Conservation (phyloP, 352 stramenopile species). For the Phytophthora pseudosyringae region DNA sequence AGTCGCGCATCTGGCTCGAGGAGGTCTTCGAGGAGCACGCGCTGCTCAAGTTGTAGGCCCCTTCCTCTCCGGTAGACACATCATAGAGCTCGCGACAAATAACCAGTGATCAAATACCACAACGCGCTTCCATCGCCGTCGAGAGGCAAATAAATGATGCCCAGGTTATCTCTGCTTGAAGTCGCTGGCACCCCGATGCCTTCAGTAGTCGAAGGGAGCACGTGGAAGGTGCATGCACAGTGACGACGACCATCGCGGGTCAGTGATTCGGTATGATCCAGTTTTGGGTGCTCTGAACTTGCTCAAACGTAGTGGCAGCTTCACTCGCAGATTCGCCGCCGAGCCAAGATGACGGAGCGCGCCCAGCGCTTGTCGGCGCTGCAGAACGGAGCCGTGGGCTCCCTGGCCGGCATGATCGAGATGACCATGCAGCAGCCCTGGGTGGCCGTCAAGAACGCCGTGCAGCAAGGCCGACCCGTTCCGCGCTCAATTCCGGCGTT, state of each 20-base stretch:
- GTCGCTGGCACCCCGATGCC: neutral
- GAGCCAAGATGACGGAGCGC: conserved; percentile 45
- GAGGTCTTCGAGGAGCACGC: conserved; percentile 71
- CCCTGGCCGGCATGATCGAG: conserved; percentile 81
- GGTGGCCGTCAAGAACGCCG: conserved; percentile 85
- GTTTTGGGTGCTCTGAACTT: neutral
- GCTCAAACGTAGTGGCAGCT: neutral
- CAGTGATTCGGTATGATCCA: conserved; percentile 22
- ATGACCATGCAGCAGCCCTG: conserved; percentile 83
- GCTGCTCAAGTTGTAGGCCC: conserved; percentile 48
- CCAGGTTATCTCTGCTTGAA: no score
- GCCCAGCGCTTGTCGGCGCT: conserved; percentile 66
- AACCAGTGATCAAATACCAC: conserved; percentile 9
- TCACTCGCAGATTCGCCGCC: conserved; percentile 11
- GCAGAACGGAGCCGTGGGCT: conserved; percentile 80
- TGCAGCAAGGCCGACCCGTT: conserved; percentile 78
- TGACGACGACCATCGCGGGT: conserved; percentile 11
- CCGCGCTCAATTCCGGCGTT: conserved; percentile 62
- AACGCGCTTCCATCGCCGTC: conserved; percentile 10
- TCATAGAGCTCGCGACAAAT: conserved; percentile 22
- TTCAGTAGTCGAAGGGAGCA: conserved; percentile 16
- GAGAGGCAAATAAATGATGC: neutral
- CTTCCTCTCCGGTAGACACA: conserved; percentile 14
- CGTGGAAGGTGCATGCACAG: conserved; percentile 4
- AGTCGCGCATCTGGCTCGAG: conserved; percentile 75